Percentiles rank a stretch among this genome's conserved stretches.
Evolutionary conservation across 1,139 yeast genomes (phyloP).

Genomic region (Hyphopichia wangnamkhiaoensis): DNA sequence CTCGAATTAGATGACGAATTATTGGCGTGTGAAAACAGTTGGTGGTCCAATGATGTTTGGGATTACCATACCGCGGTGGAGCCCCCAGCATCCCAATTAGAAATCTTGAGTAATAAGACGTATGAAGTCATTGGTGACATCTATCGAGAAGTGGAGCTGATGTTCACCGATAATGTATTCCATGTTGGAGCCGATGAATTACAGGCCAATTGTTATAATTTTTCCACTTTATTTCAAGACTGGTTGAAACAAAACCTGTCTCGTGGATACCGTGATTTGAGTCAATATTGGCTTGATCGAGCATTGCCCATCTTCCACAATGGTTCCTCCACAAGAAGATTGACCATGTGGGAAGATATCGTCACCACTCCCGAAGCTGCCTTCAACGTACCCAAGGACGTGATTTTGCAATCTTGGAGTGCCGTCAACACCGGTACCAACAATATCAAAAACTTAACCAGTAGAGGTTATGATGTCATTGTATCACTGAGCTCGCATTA

Average conservation of each 20-base stretch:
- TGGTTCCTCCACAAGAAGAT: slow-evolving; percentile 20
- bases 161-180: slow-evolving; percentile 41
- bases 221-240: slow-evolving; percentile 25
- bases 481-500: slow-evolving; percentile 39
- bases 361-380: slow-evolving; percentile 25
- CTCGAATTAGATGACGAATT: slow-evolving; percentile 27
- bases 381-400: slow-evolving; percentile 27
- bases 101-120: slow-evolving; percentile 35
- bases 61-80: slow-evolving; percentile 36
- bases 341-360: slow-evolving; percentile 54
- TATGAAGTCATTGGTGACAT: slow-evolving; percentile 36
- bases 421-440: slow-evolving; percentile 19
- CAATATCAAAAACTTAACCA: slow-evolving; percentile 30
- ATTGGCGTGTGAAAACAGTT: slow-evolving; percentile 34
- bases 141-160: slow-evolving; percentile 34
- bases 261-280: slow-evolving; percentile 31
- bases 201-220: slow-evolving; percentile 37
- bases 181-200: slow-evolving; percentile 53
- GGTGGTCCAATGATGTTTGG: slow-evolving; percentile 32
- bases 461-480: slow-evolving; percentile 44
- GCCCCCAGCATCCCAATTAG: slow-evolving; percentile 51
- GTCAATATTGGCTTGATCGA: slow-evolving; percentile 42
- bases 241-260: slow-evolving; percentile 30
- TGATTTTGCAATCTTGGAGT: slow-evolving; percentile 47
- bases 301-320: slow-evolving; percentile 36